Evolutionary conservation across 805 yeast species (phyloP), one percentile per base, ranked within the genome.

Genomic region (Hermanozyma aechmeae): DNA sequence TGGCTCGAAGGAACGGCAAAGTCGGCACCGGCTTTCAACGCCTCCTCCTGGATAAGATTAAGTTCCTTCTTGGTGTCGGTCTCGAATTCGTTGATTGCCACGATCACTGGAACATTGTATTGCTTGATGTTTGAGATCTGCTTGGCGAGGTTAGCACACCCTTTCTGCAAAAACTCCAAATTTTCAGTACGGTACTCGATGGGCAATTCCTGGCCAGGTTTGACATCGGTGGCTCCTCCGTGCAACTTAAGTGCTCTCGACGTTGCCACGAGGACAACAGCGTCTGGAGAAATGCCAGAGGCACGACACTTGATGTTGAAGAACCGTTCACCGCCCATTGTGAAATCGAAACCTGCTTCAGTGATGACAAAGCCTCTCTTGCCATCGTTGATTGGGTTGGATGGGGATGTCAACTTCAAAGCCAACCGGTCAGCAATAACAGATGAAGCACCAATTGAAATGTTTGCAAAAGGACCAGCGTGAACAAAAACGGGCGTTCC

Each of bases 321-420:
- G 63, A 89, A 89, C 49, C 97, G 73, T 66, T 89, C 98, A 45
- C 97, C 97, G 42, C 98, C 98, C 97, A 89, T 89, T 27, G 96
- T 89, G 68, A 92, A 89, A 59, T 89, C 97, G 61, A 89, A 89
- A 30, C 98, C 98, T 23, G 97, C 96, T 58, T 89, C 98, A 28
- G 98, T 89, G 37, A 89, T 84, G 31, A 86, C 97, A 51, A 73
- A 89, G 42, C 97, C 97, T 37, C 66, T 64, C 32, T 43, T 35
- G 30, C 75, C 69, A 36, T 45, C 54, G 44, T 62, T 62, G 32
- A 51, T 51, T 38, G 70, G 56, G 58, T 48, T 67, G 37, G 61
- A 49, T 13, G 68, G 60, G 14, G 70, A 55, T 12, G 94, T 86
- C 44, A 89, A 73, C 61, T 89, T 86, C 51, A 89, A 68, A 4